Conservation (phyloP, 2,329 filamentous ascomycete genomes). For the Colletotrichum tropicicola region DNA sequence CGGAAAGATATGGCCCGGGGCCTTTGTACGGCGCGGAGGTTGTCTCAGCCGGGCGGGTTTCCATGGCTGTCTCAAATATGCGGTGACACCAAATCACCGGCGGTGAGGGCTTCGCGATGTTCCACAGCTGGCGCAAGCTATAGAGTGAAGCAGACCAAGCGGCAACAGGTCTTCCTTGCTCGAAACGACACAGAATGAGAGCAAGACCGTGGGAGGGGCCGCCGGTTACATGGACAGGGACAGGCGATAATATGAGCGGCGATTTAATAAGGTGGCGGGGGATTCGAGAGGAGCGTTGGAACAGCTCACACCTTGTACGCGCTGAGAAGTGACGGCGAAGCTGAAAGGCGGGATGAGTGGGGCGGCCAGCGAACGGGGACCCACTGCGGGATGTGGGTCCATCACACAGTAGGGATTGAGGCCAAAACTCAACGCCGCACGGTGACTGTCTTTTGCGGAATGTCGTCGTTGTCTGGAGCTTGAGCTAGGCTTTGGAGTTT, state of each 20-base stretch:
- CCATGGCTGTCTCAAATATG: conserved; percentile 5
- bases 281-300: background rate
- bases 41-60: conserved; percentile 1
- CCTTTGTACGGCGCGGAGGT: conserved; percentile 6
- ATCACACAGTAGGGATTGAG: background rate
- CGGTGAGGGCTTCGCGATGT: conserved; percentile 5
- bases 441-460: background rate
- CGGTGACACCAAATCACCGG: conserved; percentile 1
- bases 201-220: background rate
- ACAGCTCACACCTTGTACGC: background rate
- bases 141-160: background rate
- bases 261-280: conserved; percentile 24
- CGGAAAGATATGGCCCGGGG: conserved; percentile 11
- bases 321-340: background rate
- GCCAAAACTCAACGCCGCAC: background rate
- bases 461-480: too few relatives aligned
- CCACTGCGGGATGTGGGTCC: conserved; percentile 22
- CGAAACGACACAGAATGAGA: background rate
- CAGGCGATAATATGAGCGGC: background rate
- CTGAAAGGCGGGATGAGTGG: conserved; percentile 19
- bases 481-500: too few relatives aligned
- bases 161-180: background rate
- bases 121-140: too few relatives aligned
- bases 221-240: background rate
- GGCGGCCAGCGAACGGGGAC: conserved; percentile 14